Base-by-base conservation (phyloP, 2,329 filamentous ascomycete genomes). In the Fusarium proliferatum region DNA sequence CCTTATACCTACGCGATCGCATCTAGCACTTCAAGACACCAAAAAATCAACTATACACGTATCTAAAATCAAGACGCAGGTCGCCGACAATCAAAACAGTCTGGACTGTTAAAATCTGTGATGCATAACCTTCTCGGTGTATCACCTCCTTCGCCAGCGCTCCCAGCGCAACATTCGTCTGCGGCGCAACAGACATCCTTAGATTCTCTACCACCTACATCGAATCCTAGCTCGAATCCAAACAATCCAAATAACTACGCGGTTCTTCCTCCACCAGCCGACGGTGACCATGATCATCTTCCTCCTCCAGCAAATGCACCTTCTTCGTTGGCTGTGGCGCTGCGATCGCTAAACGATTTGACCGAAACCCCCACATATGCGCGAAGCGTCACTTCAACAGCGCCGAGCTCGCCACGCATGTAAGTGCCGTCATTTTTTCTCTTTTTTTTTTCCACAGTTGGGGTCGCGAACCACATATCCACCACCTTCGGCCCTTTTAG, bases 321-420 rank as follows among this genome's bases (percentile, higher is more conserved):
- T 41, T 79, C 82, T 26, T 82, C 82, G 69, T 81, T 86, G 76
- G 81, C 84, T 58, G 81, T 81, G 55, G 84, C 84, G 34, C 69
- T 86, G 53, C 82, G 81, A 69, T 82, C 80, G 69, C 81, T 86
- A 72, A 84, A 85, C 72, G 82, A 85, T 68, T 77, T 84, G 73
- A 84, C 85, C 59, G 87, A 88, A 60, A 88, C 88, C 74, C 88
- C 88, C 49, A 86, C 88, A 26, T 87, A 88, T 74, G 85, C 87
- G 61, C 85, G 87, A 70, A 90, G 88, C 78, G 84, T 88, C 65
- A 85, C 86, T 21, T 90, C 89, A 11, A 90, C 89, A 43, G 88
- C 88, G 19, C 88, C 88, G 43, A 87, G 82, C 39, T 90, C 89
- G 33, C 89, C 89, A 52, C 85, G 88, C 79, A 87, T 90, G 88